These are phyloP conservation scores for Fusarium algeriense DNA, from an alignment of 2,329 filamentous ascomycete species.

Conservation along the genomic window DNA sequence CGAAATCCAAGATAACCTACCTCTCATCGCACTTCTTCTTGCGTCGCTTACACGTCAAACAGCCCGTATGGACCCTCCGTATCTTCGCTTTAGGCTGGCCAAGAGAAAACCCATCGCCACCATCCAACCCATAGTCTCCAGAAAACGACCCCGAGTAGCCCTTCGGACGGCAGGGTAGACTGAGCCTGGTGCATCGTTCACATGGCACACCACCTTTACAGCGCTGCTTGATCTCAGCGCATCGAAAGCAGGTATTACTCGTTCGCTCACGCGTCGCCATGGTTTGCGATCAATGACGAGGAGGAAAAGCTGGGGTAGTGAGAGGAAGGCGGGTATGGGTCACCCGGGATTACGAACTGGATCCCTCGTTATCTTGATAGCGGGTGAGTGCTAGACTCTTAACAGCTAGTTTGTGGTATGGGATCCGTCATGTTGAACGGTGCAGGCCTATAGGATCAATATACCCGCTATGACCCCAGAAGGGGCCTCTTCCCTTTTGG, in stretches of 20 bases:
- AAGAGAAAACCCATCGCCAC: neutral
- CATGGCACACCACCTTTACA: conserved; percentile 5
- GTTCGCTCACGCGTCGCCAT: neutral
- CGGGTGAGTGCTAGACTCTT: neutral
- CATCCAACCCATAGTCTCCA: neutral
- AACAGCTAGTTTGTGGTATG: conserved; percentile 6
- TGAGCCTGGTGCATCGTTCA: conserved; percentile 2
- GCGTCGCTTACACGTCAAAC: conserved; percentile 8
- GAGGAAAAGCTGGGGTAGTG: conserved; percentile 12
- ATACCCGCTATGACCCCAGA: too few species aligned
- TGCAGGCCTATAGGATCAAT: too few species aligned
- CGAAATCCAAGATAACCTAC: neutral
- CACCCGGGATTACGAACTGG: conserved; percentile 6
- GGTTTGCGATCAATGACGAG: neutral
- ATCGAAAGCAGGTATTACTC: neutral
- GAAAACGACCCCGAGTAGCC: neutral
- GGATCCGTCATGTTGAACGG: neutral
- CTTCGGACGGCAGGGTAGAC: conserved; percentile 8
- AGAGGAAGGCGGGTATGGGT: conserved; percentile 5
- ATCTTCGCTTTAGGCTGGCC: neutral
- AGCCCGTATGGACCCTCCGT: conserved; percentile 2
- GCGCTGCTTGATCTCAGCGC: conserved; percentile 14
- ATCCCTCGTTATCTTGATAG: conserved; percentile 13
- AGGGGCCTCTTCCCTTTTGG: too few species aligned
- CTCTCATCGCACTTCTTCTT: conserved; percentile 17